Evolutionary conservation across 176 grass and related monocot genomes (phyloP), one percentile per base, ranked within the genome.

Genomic region (Leersia perrieri): DNA sequence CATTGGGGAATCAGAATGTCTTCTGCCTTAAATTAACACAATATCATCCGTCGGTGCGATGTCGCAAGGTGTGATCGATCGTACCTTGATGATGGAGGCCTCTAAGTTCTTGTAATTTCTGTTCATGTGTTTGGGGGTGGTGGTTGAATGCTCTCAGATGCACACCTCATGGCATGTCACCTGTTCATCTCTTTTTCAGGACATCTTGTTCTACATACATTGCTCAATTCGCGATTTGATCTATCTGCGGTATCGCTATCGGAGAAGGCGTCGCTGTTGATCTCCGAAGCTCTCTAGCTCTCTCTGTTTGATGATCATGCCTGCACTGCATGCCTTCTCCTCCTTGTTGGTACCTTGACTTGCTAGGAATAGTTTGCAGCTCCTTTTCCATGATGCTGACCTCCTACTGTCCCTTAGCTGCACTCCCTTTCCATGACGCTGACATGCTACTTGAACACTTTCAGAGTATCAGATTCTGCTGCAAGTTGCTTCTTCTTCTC

Each of bases 301-400:
- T 72, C 47, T 44, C 9, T n/a, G 32, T 70, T 76, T 55, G 31
- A 62, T 71, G 63, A 82, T 72, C 73, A 66, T 44, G 41, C 41
- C 41, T 44, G 41, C 41, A 44, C 11, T 70, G 70, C 72, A 76
- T 76, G 51, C 42, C 66, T 53, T 57, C 77, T 77, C 15, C 53
- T 25, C 2, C 9, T 9, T 15, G 18, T 58, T 66, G 86, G 73
- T 88, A 31, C 67, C 79, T 78, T 82, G 79, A 71, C 71, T 82
- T 87, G 73, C 31, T 64, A 57, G 79, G 55, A 83, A 82, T 83
- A 83, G 80, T 27, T 60, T 88, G 74, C 80, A 78, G 58, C 66
- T 77, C 64, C 86, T 61, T 82, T 87, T 87, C 79, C 42, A 47
- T 29, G 86, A 83, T 8, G 11, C 58, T 0, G 79, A 87, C 86